Evolutionary conservation across 495 filamentous ascomycete species (phyloP).

Genomic region (Aspergillus homomorphus): DNA sequence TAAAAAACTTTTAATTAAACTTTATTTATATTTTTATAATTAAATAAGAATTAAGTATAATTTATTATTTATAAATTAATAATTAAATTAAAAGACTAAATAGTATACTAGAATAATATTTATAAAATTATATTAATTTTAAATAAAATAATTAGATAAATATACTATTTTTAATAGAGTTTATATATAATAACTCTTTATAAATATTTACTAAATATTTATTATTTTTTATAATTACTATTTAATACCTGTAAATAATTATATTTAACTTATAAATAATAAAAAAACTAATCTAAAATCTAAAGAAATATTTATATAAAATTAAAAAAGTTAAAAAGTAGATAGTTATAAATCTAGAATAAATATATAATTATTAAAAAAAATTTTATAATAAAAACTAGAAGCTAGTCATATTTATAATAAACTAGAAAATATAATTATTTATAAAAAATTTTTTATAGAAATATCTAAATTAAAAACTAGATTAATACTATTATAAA

Average conservation of each 20-base stretch:
- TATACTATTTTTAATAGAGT: conserved; percentile 3
- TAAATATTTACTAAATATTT: not conserved
- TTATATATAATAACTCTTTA: conserved; percentile 12
- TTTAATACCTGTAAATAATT: not conserved
- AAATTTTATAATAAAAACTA: not conserved
- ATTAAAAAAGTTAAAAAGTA: not conserved
- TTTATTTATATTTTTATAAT: conserved; percentile 8
- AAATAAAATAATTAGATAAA: conserved; percentile 9
- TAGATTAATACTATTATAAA: not conserved
- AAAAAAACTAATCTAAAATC: not conserved
- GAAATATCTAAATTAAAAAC: not conserved
- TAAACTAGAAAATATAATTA: not conserved
- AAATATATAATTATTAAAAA: not conserved
- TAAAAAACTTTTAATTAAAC: conserved; percentile 2
- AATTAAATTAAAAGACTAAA: conserved; percentile 7
- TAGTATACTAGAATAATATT: conserved; percentile 8
- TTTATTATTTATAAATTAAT: conserved; percentile 11
- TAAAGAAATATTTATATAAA: not conserved
- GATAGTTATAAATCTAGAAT: not conserved
- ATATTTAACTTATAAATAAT: not conserved
- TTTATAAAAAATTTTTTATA: not conserved
- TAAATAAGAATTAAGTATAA: conserved; percentile 1
- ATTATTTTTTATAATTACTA: not conserved
- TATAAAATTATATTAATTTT: conserved; percentile 11
- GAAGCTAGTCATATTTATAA: not conserved